These are phyloP conservation scores for Teunomyces pallodes DNA, from an alignment of 805 yeast species.

Conservation along the genomic window DNA sequence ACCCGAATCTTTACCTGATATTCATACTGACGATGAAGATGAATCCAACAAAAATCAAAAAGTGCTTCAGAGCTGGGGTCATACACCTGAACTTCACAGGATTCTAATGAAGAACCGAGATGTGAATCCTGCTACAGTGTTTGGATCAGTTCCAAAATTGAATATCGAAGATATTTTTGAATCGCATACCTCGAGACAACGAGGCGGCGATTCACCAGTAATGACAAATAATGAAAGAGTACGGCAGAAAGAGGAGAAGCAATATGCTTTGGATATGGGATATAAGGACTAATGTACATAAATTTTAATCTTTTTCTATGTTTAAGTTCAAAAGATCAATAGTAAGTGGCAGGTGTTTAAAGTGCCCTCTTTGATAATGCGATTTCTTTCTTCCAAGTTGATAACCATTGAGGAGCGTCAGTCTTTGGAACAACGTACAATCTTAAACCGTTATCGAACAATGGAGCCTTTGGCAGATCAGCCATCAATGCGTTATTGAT, in stretches of 20 bases:
- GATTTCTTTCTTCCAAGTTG: conserved; percentile 58
- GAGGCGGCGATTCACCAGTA: conserved; percentile 53
- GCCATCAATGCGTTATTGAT: conserved; percentile 63
- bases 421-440: conserved; percentile 77
- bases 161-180: conserved; percentile 69
- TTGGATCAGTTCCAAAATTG: conserved; percentile 72
- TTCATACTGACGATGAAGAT: conserved; percentile 40
- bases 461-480: conserved; percentile 63
- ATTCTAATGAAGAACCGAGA: conserved; percentile 25
- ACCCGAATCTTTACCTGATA: conserved; percentile 34
- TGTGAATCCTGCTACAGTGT: conserved; percentile 64
- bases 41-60: conserved; percentile 17
- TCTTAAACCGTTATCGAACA: conserved; percentile 71
- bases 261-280: conserved; percentile 48
- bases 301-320: no score
- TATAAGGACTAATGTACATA: conserved; percentile 14
- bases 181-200: conserved; percentile 46
- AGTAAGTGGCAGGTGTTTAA: neutral
- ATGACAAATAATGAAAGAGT: conserved; percentile 35
- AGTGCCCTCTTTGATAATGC: conserved; percentile 48
- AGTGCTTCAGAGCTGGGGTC: conserved; percentile 38
- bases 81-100: conserved; percentile 32
- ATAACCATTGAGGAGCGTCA: conserved; percentile 63
- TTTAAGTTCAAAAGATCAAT: neutral
- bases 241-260: conserved; percentile 45